Evolutionary conservation across 495 filamentous ascomycete species (phyloP).

Genomic region (Emericellopsis terricola): DNA sequence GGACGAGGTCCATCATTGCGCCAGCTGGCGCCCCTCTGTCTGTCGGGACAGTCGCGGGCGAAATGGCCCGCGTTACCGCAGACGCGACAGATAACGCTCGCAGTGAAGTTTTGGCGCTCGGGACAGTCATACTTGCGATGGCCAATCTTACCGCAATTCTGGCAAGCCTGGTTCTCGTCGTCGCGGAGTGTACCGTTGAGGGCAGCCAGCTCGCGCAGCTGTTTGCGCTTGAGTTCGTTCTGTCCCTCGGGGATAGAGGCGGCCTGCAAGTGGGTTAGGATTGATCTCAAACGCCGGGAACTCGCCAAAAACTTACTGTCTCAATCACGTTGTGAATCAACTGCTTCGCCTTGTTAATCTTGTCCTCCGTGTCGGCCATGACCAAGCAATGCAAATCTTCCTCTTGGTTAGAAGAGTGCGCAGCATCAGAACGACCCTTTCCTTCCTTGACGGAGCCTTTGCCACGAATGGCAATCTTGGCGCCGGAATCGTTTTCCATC

Average conservation of each 20-base stretch:
- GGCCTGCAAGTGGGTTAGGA: conserved; percentile 36
- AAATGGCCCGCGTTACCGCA: conserved; percentile 46
- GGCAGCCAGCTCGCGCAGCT: conserved; percentile 89
- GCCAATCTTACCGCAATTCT: conserved; percentile 98
- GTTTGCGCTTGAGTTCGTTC: conserved; percentile 95
- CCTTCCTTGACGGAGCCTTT: conserved; percentile 99
- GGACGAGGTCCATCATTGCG: conserved; percentile 44
- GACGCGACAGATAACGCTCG: conserved; percentile 97
- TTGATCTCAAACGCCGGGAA: no score
- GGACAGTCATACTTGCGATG: conserved; percentile 99
- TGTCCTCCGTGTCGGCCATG: conserved; percentile 97
- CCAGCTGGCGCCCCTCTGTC: conserved; percentile 79
- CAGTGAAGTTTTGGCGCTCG: conserved; percentile 91
- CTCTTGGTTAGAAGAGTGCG: conserved; percentile 98
- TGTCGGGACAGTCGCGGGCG: conserved; percentile 57
- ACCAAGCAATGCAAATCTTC: conserved; percentile 97
- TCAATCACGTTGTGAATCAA: conserved; percentile 95
- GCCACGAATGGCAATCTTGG: conserved; percentile 97
- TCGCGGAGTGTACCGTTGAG: conserved; percentile 96
- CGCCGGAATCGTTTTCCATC: conserved; percentile 92
- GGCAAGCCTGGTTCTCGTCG: conserved; percentile 97
- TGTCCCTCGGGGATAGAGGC: conserved; percentile 96
- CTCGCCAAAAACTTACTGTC: conserved; percentile 56
- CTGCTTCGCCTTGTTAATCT: conserved; percentile 95
- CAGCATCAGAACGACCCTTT: conserved; percentile 95